A percentile compares a stretch with the other conserved stretches of the same genome.
phyloP scores from a whole-genome alignment of 2,329 filamentous ascomycete species.

The Hypomyces rosellus region DNA sequence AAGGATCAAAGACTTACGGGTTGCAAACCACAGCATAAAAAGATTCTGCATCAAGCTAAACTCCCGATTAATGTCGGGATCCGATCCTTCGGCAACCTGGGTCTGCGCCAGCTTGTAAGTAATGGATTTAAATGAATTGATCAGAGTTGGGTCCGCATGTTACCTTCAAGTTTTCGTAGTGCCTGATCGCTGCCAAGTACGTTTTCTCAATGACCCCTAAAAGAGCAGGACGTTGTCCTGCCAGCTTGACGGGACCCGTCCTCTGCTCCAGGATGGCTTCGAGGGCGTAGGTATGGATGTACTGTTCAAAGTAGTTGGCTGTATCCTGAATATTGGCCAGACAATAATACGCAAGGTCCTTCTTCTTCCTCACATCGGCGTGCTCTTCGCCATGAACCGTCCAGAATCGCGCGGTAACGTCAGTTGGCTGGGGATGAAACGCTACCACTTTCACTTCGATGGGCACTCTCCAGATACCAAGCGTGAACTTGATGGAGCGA shows the following conservation, averaged over 20 bases:
- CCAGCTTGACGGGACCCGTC: background rate
- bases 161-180: conserved; percentile 20
- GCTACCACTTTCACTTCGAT: conserved; percentile 34
- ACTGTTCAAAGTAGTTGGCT: conserved; percentile 27
- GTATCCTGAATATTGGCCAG: conserved; percentile 32
- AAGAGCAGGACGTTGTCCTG: background rate
- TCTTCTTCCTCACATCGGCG: conserved; percentile 20
- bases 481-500: conserved; percentile 31
- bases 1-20: conserved; percentile 33
- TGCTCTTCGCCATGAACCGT: conserved; percentile 21
- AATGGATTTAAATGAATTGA: background rate
- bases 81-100: background rate
- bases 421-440: conserved; percentile 32
- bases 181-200: conserved; percentile 16
- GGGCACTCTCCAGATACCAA: conserved; percentile 31
- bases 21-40: conserved; percentile 41
- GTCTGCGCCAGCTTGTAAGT: background rate
- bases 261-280: conserved; percentile 22
- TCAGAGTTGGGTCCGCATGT: background rate
- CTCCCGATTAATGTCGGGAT: conserved; percentile 19
- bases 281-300: conserved; percentile 27
- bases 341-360: conserved; percentile 34
- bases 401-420: conserved; percentile 35
- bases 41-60: conserved; percentile 33
- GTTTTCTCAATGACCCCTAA: conserved; percentile 17